Conservation (phyloP, 768 basidiomycete species). For the Thelephora ganbajun region DNA sequence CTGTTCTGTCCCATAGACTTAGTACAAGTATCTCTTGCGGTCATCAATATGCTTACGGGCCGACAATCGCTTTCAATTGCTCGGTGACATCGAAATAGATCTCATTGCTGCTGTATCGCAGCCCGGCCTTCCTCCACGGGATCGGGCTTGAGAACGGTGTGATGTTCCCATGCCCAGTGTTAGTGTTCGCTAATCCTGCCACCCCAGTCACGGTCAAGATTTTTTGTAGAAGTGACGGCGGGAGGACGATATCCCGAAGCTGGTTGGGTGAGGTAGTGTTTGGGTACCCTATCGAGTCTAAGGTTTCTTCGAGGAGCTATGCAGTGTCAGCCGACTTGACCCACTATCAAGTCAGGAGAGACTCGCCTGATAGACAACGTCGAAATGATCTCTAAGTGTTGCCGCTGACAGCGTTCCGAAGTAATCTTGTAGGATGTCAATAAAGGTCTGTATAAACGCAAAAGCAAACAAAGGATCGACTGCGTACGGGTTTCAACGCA, state of each 20-base stretch:
- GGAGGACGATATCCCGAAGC: conserved; percentile 85
- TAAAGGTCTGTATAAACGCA: conserved; percentile 74
- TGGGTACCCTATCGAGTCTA: conserved; percentile 86
- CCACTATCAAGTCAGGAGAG: neutral
- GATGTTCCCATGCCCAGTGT: conserved; percentile 15
- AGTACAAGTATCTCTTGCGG: too few species aligned
- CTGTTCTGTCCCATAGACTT: neutral
- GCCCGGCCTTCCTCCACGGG: conserved; percentile 81
- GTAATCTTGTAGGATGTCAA: conserved; percentile 76
- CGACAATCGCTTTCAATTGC: conserved; percentile 63
- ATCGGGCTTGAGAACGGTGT: conserved; percentile 75
- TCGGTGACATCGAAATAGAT: conserved; percentile 88
- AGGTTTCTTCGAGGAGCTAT: conserved; percentile 87
- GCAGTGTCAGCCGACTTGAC: neutral
- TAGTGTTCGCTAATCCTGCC: conserved; percentile 22
- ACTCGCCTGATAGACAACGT: conserved; percentile 83
- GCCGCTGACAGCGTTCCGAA: conserved; percentile 73
- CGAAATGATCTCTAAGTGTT: conserved; percentile 82
- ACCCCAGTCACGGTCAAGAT: conserved; percentile 38
- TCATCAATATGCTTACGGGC: conserved; percentile 35
- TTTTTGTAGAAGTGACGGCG: conserved; percentile 61
- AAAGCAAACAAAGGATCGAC: conserved; percentile 87
- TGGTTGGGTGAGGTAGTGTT: conserved; percentile 84
- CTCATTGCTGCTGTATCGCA: conserved; percentile 80
- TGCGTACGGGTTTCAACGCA: conserved; percentile 16